Conservation (phyloP, 2,329 filamentous ascomycete species). For the Trichophyton benhamiae region DNA sequence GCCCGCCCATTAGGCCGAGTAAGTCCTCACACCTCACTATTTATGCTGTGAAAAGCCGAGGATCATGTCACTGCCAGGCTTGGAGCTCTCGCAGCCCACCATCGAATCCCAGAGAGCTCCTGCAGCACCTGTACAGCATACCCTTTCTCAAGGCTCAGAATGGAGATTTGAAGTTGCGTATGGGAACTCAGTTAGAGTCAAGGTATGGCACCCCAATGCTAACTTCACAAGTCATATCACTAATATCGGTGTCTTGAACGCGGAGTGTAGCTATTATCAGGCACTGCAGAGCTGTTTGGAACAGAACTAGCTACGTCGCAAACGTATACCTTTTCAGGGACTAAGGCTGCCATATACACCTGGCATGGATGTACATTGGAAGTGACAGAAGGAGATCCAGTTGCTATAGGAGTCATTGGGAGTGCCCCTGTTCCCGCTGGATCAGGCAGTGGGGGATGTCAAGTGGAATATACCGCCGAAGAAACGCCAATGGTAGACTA, state of each 20-base stretch:
- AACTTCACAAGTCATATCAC: no score
- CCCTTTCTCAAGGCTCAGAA: conserved; percentile 55
- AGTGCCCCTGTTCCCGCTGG: conserved; percentile 17
- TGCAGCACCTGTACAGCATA: conserved; percentile 35
- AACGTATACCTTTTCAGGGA: conserved; percentile 66
- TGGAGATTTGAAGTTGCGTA: conserved; percentile 65
- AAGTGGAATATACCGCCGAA: conserved; percentile 56
- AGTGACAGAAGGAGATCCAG: conserved; percentile 49
- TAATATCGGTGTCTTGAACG: conserved; percentile 24
- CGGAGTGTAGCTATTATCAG: conserved; percentile 51
- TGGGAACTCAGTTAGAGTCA: conserved; percentile 41
- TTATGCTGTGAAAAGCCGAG: conserved; percentile 2
- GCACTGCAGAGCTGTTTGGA: conserved; percentile 86
- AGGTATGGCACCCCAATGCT: conserved; percentile 27
- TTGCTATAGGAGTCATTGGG: conserved; percentile 17
- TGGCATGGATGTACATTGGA: conserved; percentile 85
- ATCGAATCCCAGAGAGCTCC: conserved; percentile 34
- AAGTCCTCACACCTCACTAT: not conserved
- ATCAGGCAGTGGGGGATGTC: conserved; percentile 46
- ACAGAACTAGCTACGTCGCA: conserved; percentile 77
- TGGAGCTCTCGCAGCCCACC: conserved; percentile 54
- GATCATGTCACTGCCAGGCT: conserved; percentile 60
- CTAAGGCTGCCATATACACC: conserved; percentile 79
- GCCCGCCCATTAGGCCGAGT: no score
- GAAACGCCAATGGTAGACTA: conserved; percentile 72